Base-by-base conservation (phyloP, 2,329 filamentous ascomycete species). In the Furcasterigmium sp. region DNA sequence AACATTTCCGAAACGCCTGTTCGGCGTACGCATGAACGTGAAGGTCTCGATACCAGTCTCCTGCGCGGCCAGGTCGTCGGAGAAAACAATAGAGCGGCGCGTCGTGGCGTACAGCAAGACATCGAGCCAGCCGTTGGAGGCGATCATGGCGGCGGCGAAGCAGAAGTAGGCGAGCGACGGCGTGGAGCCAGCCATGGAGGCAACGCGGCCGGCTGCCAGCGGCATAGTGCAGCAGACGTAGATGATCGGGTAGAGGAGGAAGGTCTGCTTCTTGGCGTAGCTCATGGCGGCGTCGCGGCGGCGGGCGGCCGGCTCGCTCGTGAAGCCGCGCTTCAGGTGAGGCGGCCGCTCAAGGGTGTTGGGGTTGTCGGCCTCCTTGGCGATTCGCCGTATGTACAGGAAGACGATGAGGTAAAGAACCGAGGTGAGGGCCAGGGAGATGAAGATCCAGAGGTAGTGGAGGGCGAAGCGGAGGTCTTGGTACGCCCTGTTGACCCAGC, bases 161-260 rank as follows among this genome's bases (percentile, higher is more conserved):
- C 73, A 75, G 56, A 80, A 82, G 55, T 78, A 82, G 0, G 57
- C 61, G 1, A 79, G 64, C 0, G 75, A 69, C 4, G 80, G 68
- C 0, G 63, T 39, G 9, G 65, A 61, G 1, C 76, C 75, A 0
- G 75, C 71, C 75, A 86, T 83, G 17, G 72, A 73, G 14, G 75
- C 73, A 54, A 86, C 80, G 46, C 83, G 76, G 13, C 81, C 80
- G 0, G 77, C 69, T 5, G 82, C 81, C 1, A 87, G 67, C 0
- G 84, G 84, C 0, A 82, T 69, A 0, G 83, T 87, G 55, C 83
- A 84, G n/a, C 84, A 52, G 7, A 85, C 71, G 56, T 87, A 87
- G 49, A 86, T 81, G 50, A 83, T 55, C 0, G 84, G 84, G 47
- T 87, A 87, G 8, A 84, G 68, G 23, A 85, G 78, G 48, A 85